phyloP scores from a whole-genome alignment of 768 basidiomycete species.

The Phylloporus rhodoxanthus region DNA sequence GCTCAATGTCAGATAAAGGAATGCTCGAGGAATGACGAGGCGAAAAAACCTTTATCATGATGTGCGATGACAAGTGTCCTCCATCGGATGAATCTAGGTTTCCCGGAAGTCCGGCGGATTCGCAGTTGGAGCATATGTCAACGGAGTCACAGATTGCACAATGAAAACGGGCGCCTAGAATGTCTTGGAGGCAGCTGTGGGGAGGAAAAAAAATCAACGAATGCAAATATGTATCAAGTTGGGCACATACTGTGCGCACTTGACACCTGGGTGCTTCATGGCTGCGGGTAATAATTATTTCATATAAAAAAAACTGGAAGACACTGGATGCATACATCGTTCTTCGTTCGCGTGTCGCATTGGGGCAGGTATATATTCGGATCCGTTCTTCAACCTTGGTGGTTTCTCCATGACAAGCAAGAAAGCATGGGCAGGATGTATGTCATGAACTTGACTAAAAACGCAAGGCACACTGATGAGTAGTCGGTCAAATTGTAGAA shows the following conservation, averaged over 20 bases:
- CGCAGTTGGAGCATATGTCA: constrained; percentile 84
- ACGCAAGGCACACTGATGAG: not conserved
- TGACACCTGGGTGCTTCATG: constrained; percentile 72
- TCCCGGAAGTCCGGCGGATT: constrained; percentile 79
- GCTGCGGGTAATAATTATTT: constrained; percentile 36
- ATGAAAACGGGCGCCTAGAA: constrained; percentile 88
- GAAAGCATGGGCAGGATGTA: constrained; percentile 88
- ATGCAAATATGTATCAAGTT: not conserved
- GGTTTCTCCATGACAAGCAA: constrained; percentile 68
- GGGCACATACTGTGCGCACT: constrained; percentile 74
- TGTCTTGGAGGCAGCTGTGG: constrained; percentile 76
- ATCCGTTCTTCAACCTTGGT: constrained; percentile 35
- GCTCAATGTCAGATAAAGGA: constrained; percentile 4
- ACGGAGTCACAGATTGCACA: constrained; percentile 83
- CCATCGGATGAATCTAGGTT: constrained; percentile 72
- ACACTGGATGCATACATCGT: constrained; percentile 43
- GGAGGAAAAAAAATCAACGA: not conserved
- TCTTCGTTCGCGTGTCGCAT: constrained; percentile 47
- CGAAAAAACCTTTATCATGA: constrained; percentile 78
- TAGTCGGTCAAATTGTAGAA: not conserved
- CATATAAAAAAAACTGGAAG: not conserved
- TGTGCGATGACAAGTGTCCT: constrained; percentile 80
- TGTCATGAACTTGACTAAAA: constrained; percentile 78
- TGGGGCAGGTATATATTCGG: constrained; percentile 27
- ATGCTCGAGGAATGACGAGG: not conserved